Base-by-base conservation (phyloP, 495 filamentous ascomycete genomes). In the Xylaria telfairii region DNA sequence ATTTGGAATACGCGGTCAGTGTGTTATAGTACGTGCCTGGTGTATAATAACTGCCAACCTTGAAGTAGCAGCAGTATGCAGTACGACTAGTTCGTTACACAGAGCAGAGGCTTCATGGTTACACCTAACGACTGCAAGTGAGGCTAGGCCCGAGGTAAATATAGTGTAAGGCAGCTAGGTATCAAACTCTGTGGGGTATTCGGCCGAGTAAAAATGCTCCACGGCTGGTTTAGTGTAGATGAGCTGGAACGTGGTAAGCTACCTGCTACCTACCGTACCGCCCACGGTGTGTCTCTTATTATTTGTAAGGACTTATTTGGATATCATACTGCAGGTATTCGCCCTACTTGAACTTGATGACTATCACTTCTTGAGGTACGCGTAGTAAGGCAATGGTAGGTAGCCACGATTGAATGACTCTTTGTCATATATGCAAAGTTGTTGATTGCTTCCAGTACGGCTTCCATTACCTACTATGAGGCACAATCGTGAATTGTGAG, bases 381-480 rank as follows among this genome's bases (percentile, higher is more conserved):
- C 24, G n/a, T 21, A 34, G 37, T 15, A 34, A 60, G 37, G 42
- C 67, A 69, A 69, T 69, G 26, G 26, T 17, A 63, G 3, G 57
- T 32, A 57, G 68, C 68, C 68, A 70, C 68, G 59, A 70, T 54
- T 56, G 34, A 70, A 63, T 62, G 21, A 61, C 41, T 60, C 10
- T 34, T 39, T 32, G 19, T 53, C 32, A 24, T 69, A 44, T 4
- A 26, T 44, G 51, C 65, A 4, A 59, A 46, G 37, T 44, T 13
- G 47, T 47, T 13, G 47, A 56, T 54, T 66, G 15, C 64, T 30
- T n/a, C n/a, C n/a, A n/a, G 64, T 49, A 54, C 46, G 28, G 32
- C 47, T 66, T 28, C 41, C 15, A 63, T 17, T 10, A 26, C 9
- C 37, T 28, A 62, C 39, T 30, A 46, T 24, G 19, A 19, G 2